Conservation (phyloP, 1,284 basidiomycete genomes). For the Farysia itapuensis region DNA sequence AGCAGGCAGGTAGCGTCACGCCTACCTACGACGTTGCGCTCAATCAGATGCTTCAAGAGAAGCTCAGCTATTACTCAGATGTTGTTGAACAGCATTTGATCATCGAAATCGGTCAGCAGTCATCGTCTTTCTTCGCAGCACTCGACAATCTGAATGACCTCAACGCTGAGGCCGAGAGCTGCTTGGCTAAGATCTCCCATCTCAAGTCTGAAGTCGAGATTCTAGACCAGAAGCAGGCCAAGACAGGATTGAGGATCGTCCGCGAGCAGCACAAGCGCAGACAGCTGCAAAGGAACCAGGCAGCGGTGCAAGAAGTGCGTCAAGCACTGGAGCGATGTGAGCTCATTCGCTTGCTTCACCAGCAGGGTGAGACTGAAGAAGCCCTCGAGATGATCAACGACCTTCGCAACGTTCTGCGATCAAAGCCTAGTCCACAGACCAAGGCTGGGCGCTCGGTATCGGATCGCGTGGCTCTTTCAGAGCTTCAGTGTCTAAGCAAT, state of each 20-base stretch:
- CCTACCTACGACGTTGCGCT: conserved; percentile 45
- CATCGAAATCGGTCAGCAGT: conserved; percentile 84
- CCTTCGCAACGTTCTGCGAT: conserved; percentile 6
- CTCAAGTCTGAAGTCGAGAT: conserved; percentile 74
- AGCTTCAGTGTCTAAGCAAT: conserved; percentile 18
- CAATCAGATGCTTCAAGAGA: conserved; percentile 76
- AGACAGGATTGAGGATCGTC: conserved; percentile 36
- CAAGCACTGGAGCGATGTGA: conserved; percentile 45
- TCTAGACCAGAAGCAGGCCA: conserved; percentile 72
- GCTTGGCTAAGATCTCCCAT: conserved; percentile 73
- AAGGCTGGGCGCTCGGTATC: background rate
- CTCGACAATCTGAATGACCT: conserved; percentile 90
- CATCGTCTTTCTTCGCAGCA: conserved; percentile 93
- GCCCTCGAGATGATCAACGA: conserved; percentile 47
- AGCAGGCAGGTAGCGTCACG: conserved; percentile 3
- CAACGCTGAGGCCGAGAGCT: conserved; percentile 81
- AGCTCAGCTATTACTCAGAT: conserved; percentile 88
- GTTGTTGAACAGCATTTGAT: conserved; percentile 92
- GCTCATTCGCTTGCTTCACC: conserved; percentile 39
- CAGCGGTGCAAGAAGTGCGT: conserved; percentile 27
- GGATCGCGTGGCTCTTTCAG: background rate
- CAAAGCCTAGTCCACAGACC: too few species aligned
- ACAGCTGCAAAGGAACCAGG: conserved; percentile 29
- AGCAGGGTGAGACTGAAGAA: conserved; percentile 54
- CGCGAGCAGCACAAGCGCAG: conserved; percentile 39